Base-by-base conservation (phyloP, 73 alveolate genomes). In the Paramecium caudatum region DNA sequence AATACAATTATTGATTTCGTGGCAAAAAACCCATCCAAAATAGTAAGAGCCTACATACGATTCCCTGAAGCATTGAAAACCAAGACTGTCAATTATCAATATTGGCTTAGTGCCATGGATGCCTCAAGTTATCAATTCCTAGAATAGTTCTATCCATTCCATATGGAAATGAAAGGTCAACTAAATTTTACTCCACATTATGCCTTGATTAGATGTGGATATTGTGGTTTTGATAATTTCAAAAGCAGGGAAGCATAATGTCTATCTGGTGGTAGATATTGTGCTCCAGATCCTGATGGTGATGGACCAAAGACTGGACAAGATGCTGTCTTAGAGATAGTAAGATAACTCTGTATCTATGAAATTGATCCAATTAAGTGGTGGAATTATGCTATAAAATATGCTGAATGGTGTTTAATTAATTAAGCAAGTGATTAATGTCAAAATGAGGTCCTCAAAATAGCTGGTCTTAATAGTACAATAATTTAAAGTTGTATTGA, bases 201-300 rank as follows among this genome's bases (percentile, higher is more conserved):
- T 21, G 30, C 62, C 0, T 21, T 74, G 43, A 47, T 17, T 10
- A 41, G 47, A 45, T 39, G 83, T 36, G 49, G 83, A 1, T 8
- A 8, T 3, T 30, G 50, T 27, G 39, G 15, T 13, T 16, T 13
- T 6, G 33, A 65, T 27, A 30, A 65, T 65, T 65, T 10, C 7
- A 10, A 9, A 68, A 17, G 16, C 61, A 78, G 90, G 36, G 27
- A 17, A 12, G 15, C 21, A 78, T 12, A 90, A n/a, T 84, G 92
- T 61, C 61, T 84, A 5, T 50, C 74, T 61, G 92, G 92, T 15
- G 92, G 92, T 25, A 84, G 87, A 61, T 84, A 84, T 61, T 84
- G 92, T 84, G 92, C 90, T 68, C 39, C 68, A 12, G 92, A 84
- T 84, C 92, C 92, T 36, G 92, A 84, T 84, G 82, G 91, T 4